Evolutionary conservation across 2,329 filamentous ascomycete species (phyloP), one percentile per base, ranked within the genome.

Genomic region (Rutstroemia sp.): DNA sequence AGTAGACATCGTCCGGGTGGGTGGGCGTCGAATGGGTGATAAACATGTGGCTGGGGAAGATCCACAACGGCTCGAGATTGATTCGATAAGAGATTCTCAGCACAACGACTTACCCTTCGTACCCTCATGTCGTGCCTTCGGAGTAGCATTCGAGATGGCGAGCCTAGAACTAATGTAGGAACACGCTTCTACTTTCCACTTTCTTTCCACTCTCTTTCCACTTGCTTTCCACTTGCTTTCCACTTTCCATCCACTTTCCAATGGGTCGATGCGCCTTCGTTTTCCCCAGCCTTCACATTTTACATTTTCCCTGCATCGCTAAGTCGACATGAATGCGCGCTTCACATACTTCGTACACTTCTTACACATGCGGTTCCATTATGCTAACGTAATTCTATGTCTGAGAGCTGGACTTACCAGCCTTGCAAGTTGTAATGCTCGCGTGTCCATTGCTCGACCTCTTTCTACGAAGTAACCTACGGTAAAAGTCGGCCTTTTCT

Each of bases 41-140:
- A 47, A 55, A 55, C 53, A 38, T 55, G 53, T 55, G 53, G 47
- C 53, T 55, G 53, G 53, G 47, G 50, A 51, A 27, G 5, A 19
- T 23, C 16, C 23, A 27, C 10, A 27, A 46, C n/a, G 19, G 42
- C 6, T 2, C 10, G 12, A n/a, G 14, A 47, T 27, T 44, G 41
- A 44, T 44, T 44, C 14, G 44, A 14, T 25, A 27, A 23, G 23
- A 27, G 23, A 25, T 23, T 12, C 23, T 16, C 39, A 19, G 14
- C 18, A 7, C 18, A 18, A n/a, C 18, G 14, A n/a, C 14, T 16
- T 16, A 7, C 38, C 6, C 14, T 41, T 5, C 14, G 18, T 18
- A 41, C 18, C 18, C 18, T 41, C 38, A 41, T 6, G 38, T 18
- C 6, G 18, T 41, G 8, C 27, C 27, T 41, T 41, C 5, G 10